A percentile compares a stretch with the other conserved stretches of the same genome.
phyloP scores from a whole-genome alignment of 164 flowering plant species.

The Piper longum region DNA sequence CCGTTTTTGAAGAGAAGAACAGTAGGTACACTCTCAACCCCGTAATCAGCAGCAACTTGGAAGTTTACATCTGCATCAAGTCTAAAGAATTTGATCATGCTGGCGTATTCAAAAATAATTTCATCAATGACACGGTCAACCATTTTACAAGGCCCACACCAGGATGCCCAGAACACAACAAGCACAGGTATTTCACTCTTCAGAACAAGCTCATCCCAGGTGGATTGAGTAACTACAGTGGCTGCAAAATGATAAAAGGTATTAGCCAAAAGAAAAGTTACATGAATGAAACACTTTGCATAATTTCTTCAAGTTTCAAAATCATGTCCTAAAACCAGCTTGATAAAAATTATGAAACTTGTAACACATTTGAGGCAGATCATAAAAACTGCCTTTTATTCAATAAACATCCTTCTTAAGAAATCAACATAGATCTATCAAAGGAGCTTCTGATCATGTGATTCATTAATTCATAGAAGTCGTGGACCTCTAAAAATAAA shows the following conservation, averaged over 20 bases:
- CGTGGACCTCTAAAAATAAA: too few species aligned
- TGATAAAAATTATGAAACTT: too few species aligned
- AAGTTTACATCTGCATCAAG: conserved; percentile 53
- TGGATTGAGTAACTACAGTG: conserved; percentile 37
- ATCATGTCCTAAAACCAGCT: too few species aligned
- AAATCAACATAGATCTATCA: too few species aligned
- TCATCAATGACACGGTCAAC: conserved; percentile 81
- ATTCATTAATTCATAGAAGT: too few species aligned
- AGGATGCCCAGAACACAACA: conserved; percentile 74
- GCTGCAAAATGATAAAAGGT: conserved; percentile 30
- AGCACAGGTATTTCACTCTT: conserved; percentile 58
- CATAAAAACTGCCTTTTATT: too few species aligned
- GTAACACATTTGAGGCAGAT: too few species aligned
- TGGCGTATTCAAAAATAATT: conserved; percentile 56
- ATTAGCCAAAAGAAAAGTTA: not conserved
- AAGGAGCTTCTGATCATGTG: too few species aligned
- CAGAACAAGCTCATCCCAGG: conserved; percentile 57
- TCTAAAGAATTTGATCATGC: conserved; percentile 48
- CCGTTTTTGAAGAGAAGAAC: conserved; percentile 79
- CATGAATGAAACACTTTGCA: not conserved
- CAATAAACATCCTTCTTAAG: too few species aligned
- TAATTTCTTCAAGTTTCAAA: too few species aligned
- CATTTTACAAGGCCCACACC: conserved; percentile 98
- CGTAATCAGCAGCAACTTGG: conserved; percentile 46
- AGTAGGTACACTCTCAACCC: conserved; percentile 68